Percentiles rank a stretch among this genome's conserved stretches.
phyloP scores from a whole-genome alignment of 352 stramenopile genomes.

The Globisporangium cederbergense region DNA sequence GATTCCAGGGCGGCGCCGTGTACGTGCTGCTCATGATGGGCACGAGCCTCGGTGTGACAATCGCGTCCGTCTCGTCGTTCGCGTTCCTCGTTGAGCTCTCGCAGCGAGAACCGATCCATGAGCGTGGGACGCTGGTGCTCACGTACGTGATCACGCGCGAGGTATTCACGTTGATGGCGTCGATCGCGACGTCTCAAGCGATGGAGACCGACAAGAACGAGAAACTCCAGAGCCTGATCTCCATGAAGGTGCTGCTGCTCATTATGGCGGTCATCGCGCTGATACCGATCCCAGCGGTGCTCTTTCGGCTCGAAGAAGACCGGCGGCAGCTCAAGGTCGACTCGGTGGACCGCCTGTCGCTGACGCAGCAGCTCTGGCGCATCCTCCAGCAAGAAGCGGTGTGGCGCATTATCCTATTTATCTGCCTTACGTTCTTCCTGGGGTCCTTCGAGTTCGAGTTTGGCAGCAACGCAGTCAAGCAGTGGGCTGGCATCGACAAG shows the following conservation, averaged over 20 bases:
- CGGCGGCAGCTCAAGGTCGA: constrained; percentile 74
- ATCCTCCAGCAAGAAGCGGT: constrained; percentile 75
- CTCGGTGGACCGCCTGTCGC: constrained; percentile 50
- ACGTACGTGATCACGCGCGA: constrained; percentile 67
- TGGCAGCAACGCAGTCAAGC: constrained; percentile 35
- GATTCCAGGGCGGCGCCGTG: constrained; percentile 54
- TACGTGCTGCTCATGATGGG: constrained; percentile 75
- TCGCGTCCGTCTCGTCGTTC: constrained; percentile 54
- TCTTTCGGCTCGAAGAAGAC: constrained; percentile 68
- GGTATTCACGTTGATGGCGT: constrained; percentile 35
- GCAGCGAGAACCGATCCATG: constrained; percentile 73
- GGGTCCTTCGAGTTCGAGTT: constrained; percentile 68
- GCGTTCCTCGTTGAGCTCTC: constrained; percentile 74
- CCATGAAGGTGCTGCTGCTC: constrained; percentile 68
- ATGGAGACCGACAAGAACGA: constrained; percentile 37
- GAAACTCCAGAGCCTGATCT: constrained; percentile 25
- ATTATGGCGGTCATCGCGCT: constrained; percentile 66
- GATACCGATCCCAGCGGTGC: constrained; percentile 56
- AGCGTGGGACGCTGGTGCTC: constrained; percentile 58
- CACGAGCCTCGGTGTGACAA: constrained; percentile 54
- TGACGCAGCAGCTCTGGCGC: constrained; percentile 62
- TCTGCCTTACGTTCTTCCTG: constrained; percentile 57
- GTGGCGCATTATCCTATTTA: constrained; percentile 71
- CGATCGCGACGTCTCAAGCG: constrained; percentile 35
- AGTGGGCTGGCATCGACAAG: constrained; percentile 43